Percentiles rank a stretch among this genome's conserved stretches.
Evolutionary conservation across 2,329 filamentous ascomycete genomes (phyloP).

Genomic region (Herpotrichia juniperi): DNA sequence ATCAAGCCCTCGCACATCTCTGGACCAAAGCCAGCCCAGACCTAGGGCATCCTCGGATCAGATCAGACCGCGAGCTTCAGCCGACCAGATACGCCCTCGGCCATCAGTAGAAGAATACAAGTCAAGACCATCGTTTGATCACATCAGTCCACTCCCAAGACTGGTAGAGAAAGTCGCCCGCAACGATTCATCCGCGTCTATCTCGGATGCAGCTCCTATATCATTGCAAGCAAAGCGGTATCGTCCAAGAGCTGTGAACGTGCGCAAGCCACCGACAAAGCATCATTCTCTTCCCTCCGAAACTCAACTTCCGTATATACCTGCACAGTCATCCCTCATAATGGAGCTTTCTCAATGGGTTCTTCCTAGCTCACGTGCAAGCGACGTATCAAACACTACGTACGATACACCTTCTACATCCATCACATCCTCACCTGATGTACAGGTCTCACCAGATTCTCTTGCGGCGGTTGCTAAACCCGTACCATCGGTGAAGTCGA

Average conservation of each 20-base stretch:
- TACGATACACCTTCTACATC: slow-evolving; percentile 4
- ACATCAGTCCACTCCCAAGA: slow-evolving; percentile 9
- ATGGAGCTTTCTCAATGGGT: slow-evolving; percentile 31
- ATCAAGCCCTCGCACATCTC: slow-evolving; percentile 7
- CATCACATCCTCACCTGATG: not conserved
- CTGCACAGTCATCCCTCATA: slow-evolving; percentile 27
- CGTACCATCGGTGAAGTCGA: not conserved
- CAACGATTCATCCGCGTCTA: slow-evolving; percentile 23
- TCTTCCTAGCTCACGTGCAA: slow-evolving; percentile 16
- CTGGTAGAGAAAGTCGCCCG: slow-evolving; percentile 22
- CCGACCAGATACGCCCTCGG: slow-evolving; percentile 10
- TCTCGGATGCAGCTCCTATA: slow-evolving; percentile 16
- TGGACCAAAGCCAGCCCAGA: slow-evolving; percentile 7
- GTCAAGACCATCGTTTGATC: slow-evolving; percentile 7
- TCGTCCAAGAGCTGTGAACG: slow-evolving; percentile 21
- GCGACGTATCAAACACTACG: slow-evolving; percentile 7
- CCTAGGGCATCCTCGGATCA: not conserved
- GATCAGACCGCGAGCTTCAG: slow-evolving; percentile 7
- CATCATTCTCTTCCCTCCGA: slow-evolving; percentile 22
- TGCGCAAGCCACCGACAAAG: slow-evolving; percentile 16
- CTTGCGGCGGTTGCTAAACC: not conserved
- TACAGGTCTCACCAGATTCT: slow-evolving; percentile 3
- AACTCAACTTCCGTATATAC: slow-evolving; percentile 20
- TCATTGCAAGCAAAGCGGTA: slow-evolving; percentile 23
- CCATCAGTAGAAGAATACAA: slow-evolving; percentile 3